Evolutionary conservation across 2,329 filamentous ascomycete genomes (phyloP).

Genomic region (Xylaria sp.): DNA sequence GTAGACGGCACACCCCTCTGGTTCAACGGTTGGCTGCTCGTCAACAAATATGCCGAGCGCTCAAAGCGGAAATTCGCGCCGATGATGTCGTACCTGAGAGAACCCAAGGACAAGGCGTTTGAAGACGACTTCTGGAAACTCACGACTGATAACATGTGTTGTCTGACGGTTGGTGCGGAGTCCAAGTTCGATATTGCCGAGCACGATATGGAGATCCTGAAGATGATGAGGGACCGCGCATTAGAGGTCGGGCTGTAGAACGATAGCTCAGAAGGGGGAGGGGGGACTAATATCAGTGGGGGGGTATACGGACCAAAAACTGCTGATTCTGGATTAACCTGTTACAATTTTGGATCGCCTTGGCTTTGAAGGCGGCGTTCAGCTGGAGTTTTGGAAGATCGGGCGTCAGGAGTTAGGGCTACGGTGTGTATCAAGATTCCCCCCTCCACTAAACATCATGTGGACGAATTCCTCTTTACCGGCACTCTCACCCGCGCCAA

Average conservation of each 20-base stretch:
- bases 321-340: not conserved
- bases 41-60: conserved; percentile 49
- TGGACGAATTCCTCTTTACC: too few relatives aligned
- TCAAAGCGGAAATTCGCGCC: conserved; percentile 43
- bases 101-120: conserved; percentile 33
- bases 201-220: conserved; percentile 36
- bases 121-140: conserved; percentile 42
- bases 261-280: not conserved
- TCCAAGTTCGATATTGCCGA: conserved; percentile 34
- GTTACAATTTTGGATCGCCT: not conserved
- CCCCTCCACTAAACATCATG: too few relatives aligned
- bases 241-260: conserved; percentile 14
- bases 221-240: conserved; percentile 41
- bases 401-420: too few relatives aligned
- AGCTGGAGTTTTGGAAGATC: too few relatives aligned
- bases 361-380: not conserved
- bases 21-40: conserved; percentile 54
- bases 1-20: conserved; percentile 48
- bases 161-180: conserved; percentile 39
- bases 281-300: not conserved
- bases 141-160: conserved; percentile 44
- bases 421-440: too few relatives aligned
- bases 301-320: too few relatives aligned
- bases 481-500: too few relatives aligned
- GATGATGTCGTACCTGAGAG: conserved; percentile 45